phyloP scores from a whole-genome alignment of 164 flowering plant species.

The Tinospora cordifolia region DNA sequence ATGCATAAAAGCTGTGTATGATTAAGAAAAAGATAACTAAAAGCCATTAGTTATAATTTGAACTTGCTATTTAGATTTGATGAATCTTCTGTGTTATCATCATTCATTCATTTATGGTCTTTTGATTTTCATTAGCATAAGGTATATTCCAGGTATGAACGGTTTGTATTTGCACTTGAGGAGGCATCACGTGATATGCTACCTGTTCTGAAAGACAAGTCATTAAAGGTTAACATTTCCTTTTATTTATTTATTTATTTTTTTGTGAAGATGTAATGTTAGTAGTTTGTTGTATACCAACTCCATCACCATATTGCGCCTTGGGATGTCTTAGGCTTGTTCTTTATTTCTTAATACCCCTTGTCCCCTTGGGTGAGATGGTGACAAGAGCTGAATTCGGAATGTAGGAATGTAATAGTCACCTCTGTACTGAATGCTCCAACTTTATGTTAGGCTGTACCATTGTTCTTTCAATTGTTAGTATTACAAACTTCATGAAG shows the following conservation, averaged over 20 bases:
- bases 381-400: too few species aligned
- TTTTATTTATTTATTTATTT: neutral
- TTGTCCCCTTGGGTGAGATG: too few species aligned
- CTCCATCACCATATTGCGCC: too few species aligned
- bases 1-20: too few species aligned
- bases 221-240: conserved; percentile 59
- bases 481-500: too few species aligned
- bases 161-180: conserved; percentile 76
- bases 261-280: too few species aligned
- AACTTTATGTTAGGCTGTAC: neutral
- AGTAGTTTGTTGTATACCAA: too few species aligned
- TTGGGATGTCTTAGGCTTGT: too few species aligned
- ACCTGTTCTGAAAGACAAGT: conserved; percentile 65
- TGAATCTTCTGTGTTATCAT: neutral
- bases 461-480: neutral
- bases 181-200: conserved; percentile 88
- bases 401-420: too few species aligned
- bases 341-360: too few species aligned
- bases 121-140: neutral
- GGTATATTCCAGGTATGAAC: conserved; percentile 59
- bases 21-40: too few species aligned
- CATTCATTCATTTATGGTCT: neutral
- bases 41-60: neutral
- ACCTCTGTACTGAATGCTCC: too few species aligned
- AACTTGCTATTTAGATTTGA: neutral